Evolutionary conservation across 2,329 filamentous ascomycete genomes (phyloP).

Genomic region (Leptodontidium sp.): DNA sequence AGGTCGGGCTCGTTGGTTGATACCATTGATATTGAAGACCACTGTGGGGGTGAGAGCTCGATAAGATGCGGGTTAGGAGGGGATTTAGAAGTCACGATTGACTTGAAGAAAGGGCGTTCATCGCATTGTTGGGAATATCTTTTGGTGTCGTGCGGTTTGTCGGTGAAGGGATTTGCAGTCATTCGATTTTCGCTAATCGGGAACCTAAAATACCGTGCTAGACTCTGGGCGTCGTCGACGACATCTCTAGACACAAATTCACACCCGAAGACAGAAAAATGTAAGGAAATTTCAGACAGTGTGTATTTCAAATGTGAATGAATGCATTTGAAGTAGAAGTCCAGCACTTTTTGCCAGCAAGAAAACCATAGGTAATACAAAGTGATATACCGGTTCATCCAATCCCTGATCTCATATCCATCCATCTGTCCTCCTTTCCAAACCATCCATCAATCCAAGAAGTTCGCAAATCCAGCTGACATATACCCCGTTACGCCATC

Average conservation of each 20-base stretch:
- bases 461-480: conserved; percentile 20
- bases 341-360: conserved; percentile 20
- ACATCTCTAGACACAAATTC: background rate
- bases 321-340: conserved; percentile 14
- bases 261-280: too few relatives aligned
- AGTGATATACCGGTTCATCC: conserved; percentile 16
- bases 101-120: background rate
- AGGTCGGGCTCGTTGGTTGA: conserved; percentile 13
- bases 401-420: conserved; percentile 10
- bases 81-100: background rate
- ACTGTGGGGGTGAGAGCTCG: background rate
- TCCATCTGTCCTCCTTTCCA: background rate
- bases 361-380: conserved; percentile 17
- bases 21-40: conserved; percentile 8
- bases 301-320: background rate
- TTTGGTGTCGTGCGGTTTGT: background rate
- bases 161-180: background rate
- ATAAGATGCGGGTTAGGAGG: too few relatives aligned
- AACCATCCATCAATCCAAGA: conserved; percentile 8
- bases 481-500: conserved; percentile 28
- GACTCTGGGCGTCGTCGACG: too few relatives aligned
- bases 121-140: background rate
- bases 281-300: too few relatives aligned
- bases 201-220: background rate
- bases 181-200: conserved; percentile 5